Evolutionary conservation across 2,329 filamentous ascomycete species (phyloP).

Genomic region (Colletotrichum chlorophyti): DNA sequence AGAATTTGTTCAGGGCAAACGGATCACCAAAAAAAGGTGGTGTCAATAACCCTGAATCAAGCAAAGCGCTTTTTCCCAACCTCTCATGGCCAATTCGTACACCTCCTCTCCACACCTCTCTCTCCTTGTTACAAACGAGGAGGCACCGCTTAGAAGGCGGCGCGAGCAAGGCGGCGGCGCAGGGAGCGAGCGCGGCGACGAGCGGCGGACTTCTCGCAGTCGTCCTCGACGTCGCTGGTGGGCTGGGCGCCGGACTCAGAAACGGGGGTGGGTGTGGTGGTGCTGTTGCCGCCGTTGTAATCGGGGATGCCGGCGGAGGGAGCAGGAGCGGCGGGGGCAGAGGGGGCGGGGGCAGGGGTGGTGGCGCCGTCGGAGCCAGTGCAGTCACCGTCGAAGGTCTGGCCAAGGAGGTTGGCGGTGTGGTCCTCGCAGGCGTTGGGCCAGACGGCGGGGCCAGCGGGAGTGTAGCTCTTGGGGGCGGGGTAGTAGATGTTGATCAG

Average conservation of each 20-base stretch:
- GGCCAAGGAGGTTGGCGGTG: conserved; percentile 42
- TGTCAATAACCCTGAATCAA: too few relatives aligned
- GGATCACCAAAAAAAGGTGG: too few relatives aligned
- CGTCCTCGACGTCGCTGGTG: not conserved
- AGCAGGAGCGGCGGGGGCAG: conserved; percentile 10
- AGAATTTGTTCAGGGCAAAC: too few relatives aligned
- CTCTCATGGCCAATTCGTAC: too few relatives aligned
- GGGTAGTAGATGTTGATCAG: conserved; percentile 45
- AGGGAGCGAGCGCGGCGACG: conserved; percentile 23
- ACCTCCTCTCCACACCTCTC: not conserved
- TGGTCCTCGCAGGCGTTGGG: conserved; percentile 44
- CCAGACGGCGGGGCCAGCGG: conserved; percentile 42
- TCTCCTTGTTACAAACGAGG: too few relatives aligned
- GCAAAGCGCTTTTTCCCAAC: too few relatives aligned
- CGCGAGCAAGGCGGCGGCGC: conserved; percentile 11
- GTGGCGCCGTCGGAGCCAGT: conserved; percentile 32
- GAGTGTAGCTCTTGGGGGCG: conserved; percentile 38
- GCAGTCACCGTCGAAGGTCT: conserved; percentile 44
- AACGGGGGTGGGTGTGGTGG: not conserved
- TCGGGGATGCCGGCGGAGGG: conserved; percentile 28
- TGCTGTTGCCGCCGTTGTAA: conserved; percentile 25
- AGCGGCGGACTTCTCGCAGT: conserved; percentile 21
- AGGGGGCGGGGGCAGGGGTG: conserved; percentile 9
- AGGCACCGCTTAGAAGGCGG: conserved; percentile 15
- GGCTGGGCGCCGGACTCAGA: not conserved